Conservation (phyloP, 352 stramenopile genomes). For the Pythium inflatum region DNA sequence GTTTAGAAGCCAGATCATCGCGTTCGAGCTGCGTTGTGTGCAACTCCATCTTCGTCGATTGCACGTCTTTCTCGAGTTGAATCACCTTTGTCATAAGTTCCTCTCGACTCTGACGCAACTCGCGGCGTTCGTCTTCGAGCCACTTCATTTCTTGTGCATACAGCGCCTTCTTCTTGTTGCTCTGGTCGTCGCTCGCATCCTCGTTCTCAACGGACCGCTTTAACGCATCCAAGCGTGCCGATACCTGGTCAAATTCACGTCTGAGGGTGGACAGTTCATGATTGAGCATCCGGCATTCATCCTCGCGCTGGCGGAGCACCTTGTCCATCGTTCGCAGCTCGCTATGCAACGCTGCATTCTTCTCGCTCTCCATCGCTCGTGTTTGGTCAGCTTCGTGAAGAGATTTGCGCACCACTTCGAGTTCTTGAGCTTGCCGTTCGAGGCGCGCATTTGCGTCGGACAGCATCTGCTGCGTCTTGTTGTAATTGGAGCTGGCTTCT, state of each 20-base stretch:
- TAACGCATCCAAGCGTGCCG: slow-evolving; percentile 19
- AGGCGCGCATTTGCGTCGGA: slow-evolving; percentile 44
- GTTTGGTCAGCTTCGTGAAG: slow-evolving; percentile 65
- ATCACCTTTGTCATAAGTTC: slow-evolving; percentile 60
- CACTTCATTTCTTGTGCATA: slow-evolving; percentile 75
- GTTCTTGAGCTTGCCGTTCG: slow-evolving; percentile 48
- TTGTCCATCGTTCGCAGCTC: slow-evolving; percentile 78
- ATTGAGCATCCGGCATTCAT: slow-evolving; percentile 70
- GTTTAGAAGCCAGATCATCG: slow-evolving; percentile 51
- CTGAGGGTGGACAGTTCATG: slow-evolving; percentile 58
- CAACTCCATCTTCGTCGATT: slow-evolving; percentile 42
- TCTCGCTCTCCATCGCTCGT: slow-evolving; percentile 60
- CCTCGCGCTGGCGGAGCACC: slow-evolving; percentile 63
- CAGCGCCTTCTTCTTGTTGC: slow-evolving; percentile 35
- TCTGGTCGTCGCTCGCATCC: slow-evolving; percentile 18
- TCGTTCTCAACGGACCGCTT: slow-evolving; percentile 29
- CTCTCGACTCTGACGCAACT: slow-evolving; percentile 60
- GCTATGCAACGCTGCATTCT: slow-evolving; percentile 70
- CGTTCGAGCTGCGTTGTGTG: slow-evolving; percentile 49
- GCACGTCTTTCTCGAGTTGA: slow-evolving; percentile 60
- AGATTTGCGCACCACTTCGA: slow-evolving; percentile 61
- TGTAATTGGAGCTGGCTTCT: slow-evolving; percentile 42
- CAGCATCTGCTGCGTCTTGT: slow-evolving; percentile 51
- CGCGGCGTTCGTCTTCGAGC: slow-evolving; percentile 67
- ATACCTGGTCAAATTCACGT: slow-evolving; percentile 59